Conservation (phyloP, 2,329 filamentous ascomycete genomes). For the Hypoxylon sp. region DNA sequence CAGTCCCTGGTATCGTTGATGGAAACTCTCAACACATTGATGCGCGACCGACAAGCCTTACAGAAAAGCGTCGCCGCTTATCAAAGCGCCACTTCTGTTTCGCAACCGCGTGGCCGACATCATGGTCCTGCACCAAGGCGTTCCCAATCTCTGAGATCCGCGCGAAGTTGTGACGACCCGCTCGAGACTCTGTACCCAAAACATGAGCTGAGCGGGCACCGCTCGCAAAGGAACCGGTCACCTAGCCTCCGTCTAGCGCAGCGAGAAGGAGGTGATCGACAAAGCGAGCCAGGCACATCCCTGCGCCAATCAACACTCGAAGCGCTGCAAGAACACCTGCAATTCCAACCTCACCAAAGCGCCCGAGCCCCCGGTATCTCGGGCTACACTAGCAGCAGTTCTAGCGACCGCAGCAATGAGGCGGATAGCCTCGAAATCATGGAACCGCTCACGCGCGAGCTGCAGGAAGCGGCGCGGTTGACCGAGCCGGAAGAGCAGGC, state of each 20-base stretch:
- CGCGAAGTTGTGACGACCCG: conserved; percentile 13
- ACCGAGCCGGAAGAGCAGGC: neutral
- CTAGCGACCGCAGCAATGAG: conserved; percentile 44
- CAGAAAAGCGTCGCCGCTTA: conserved; percentile 34
- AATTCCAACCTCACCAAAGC: conserved; percentile 1
- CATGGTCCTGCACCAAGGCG: neutral
- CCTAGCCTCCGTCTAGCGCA: conserved; percentile 3
- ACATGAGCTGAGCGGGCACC: neutral
- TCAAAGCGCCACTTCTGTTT: conserved; percentile 7
- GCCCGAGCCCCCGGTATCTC: neutral
- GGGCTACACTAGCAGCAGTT: conserved; percentile 24
- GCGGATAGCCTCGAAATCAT: conserved; percentile 56
- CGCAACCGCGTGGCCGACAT: conserved; percentile 1
- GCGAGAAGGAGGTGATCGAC: neutral
- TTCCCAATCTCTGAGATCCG: conserved; percentile 28
- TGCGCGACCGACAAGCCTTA: conserved; percentile 55
- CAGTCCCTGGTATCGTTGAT: conserved; percentile 62
- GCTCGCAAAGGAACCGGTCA: conserved; percentile 3
- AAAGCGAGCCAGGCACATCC: conserved; percentile 4
- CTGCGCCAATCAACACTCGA: conserved; percentile 21
- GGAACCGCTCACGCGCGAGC: conserved; percentile 63
- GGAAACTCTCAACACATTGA: conserved; percentile 58
- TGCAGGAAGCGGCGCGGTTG: conserved; percentile 52
- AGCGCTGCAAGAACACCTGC: conserved; percentile 25
- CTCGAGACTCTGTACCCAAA: conserved; percentile 7